Percentiles rank a stretch among this genome's conserved stretches.
Conservation (phyloP, 148 eudicot genomes). For the Amaranthus cruentus region DNA sequence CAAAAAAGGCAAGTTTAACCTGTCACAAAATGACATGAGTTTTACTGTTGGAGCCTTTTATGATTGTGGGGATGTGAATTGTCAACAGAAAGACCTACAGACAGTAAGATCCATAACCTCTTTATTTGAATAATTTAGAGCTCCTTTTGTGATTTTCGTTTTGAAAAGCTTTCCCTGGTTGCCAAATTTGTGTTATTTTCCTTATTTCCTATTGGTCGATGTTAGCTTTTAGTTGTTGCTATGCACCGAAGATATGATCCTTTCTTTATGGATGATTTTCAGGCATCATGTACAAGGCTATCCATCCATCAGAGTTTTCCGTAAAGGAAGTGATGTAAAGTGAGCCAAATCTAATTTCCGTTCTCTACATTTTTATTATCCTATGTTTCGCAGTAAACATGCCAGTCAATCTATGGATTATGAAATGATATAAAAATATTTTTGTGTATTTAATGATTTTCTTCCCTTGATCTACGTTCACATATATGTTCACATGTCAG, state of each 20-base stretch:
- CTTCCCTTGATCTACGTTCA: no score
- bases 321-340: conserved; percentile 82
- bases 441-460: no score
- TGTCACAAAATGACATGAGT: not conserved
- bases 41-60: not conserved
- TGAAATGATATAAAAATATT: not conserved
- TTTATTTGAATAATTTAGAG: not conserved
- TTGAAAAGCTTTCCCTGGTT: not conserved
- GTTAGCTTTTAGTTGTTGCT: not conserved
- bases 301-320: conserved; percentile 93
- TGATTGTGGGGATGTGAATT: not conserved
- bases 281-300: conserved; percentile 97
- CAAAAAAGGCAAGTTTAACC: not conserved
- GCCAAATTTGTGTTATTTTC: not conserved
- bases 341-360: conserved; percentile 22
- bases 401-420: not conserved
- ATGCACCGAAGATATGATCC: conserved; percentile 15
- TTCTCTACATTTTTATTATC: not conserved
- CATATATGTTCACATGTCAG: no score
- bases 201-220: not conserved
- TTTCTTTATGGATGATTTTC: conserved; percentile 26
- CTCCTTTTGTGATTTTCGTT: not conserved
- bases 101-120: not conserved
- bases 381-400: not conserved
- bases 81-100: no score